Percentiles rank a stretch among this genome's conserved stretches.
phyloP scores from a whole-genome alignment of 306 rosid species.

The Cercis canadensis region DNA sequence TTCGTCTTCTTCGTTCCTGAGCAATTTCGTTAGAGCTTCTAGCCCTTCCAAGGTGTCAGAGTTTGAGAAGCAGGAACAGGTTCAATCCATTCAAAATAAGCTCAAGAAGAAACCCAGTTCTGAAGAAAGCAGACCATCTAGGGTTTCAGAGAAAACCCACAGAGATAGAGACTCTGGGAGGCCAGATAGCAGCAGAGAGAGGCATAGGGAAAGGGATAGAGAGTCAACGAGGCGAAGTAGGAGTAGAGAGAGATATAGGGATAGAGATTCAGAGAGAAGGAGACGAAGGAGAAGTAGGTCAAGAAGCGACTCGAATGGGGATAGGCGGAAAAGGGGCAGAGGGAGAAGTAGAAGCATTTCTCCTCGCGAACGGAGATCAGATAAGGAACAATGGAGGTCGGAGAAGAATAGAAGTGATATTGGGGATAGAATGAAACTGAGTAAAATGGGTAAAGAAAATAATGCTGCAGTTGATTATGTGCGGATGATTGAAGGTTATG shows the following conservation, averaged over 20 bases:
- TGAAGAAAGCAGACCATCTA: constrained; percentile 42
- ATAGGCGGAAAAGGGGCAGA: constrained; percentile 29
- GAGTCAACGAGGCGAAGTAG: constrained; percentile 45
- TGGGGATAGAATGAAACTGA: constrained; percentile 32
- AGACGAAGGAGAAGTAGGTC: constrained; percentile 42
- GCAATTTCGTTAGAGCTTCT: constrained; percentile 83
- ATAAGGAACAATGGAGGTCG: constrained; percentile 35
- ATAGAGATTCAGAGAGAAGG: constrained; percentile 47
- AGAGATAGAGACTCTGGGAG: constrained; percentile 36
- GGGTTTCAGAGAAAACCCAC: constrained; percentile 62
- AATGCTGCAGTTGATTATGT: constrained; percentile 57
- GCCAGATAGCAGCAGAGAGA: constrained; percentile 39
- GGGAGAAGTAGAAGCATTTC: constrained; percentile 36
- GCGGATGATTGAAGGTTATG: constrained; percentile 69
- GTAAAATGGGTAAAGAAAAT: constrained; percentile 50
- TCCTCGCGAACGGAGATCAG: constrained; percentile 27
- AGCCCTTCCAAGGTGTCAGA: constrained; percentile 55
- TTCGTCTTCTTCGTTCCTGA: constrained; percentile 74
- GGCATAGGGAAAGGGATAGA: constrained; percentile 40
- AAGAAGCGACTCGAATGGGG: constrained; percentile 35
- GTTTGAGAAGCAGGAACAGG: constrained; percentile 57
- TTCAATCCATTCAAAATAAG: constrained; percentile 75
- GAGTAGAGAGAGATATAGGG: constrained; percentile 43
- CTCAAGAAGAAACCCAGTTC: constrained; percentile 60
- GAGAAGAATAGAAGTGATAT: constrained; percentile 37